Percentiles rank a stretch among this genome's conserved stretches.
phyloP scores from a whole-genome alignment of 192 early-diverging fungal species.

The Rhizoclosmatium sp. region DNA sequence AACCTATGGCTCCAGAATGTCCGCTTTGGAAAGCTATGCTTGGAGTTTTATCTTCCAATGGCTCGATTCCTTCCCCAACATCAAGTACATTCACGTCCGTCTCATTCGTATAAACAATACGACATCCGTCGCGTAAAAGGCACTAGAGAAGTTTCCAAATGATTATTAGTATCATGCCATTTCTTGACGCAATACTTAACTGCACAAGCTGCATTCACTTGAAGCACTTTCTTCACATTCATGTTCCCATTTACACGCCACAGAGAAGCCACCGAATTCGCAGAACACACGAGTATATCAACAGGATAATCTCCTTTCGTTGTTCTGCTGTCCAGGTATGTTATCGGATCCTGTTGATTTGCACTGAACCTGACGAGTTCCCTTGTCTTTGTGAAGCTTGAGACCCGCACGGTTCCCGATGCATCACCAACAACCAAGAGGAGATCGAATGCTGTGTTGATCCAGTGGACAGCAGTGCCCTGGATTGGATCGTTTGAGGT shows the following conservation, averaged over 20 bases:
- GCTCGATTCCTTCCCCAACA: not conserved
- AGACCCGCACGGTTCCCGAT: not conserved
- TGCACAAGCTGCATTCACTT: not conserved
- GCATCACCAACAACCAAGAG: not conserved
- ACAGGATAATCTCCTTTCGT: not conserved
- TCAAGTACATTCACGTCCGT: too few species aligned
- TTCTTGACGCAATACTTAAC: not conserved
- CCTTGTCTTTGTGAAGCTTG: not conserved
- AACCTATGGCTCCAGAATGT: not conserved
- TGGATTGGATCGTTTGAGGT: not conserved
- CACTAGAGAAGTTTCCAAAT: not conserved
- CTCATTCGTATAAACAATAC: not conserved
- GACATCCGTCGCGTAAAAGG: not conserved
- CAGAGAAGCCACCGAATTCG: not conserved
- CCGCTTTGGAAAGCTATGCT: not conserved
- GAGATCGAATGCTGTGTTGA: conserved; percentile 1
- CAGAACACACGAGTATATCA: not conserved
- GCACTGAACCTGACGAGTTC: not conserved
- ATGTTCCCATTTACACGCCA: too few species aligned
- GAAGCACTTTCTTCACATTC: not conserved
- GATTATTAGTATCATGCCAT: not conserved
- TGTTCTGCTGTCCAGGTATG: not conserved
- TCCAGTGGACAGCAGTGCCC: not conserved
- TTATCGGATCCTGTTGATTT: not conserved
- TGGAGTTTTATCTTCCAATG: not conserved